Evolutionary conservation across 129 eudicot genomes (phyloP), one percentile per base, ranked within the genome.

Genomic region (Flaveria robusta): DNA sequence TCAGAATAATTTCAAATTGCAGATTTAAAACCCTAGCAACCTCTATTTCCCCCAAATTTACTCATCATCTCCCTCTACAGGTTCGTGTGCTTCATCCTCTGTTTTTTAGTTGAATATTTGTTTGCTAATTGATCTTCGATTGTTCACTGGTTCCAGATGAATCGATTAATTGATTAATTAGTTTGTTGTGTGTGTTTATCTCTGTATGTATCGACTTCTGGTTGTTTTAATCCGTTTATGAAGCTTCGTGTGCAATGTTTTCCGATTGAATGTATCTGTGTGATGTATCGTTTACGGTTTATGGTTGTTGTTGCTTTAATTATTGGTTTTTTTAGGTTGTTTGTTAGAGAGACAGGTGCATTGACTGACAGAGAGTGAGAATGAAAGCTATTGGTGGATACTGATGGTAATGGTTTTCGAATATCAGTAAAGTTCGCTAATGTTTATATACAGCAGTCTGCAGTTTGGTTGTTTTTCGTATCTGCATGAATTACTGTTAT

Each of bases 11-110:
- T 88, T 91, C 97, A 88, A 91, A 90, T 74, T 27, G 67, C 52
- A 29, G 54, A 77, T 73, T 37, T 74, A 80, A 88, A 90, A 88
- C 91, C 96, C 92, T 82, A 87, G 85, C 86, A 65, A 31, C 63
- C 84, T 72, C 75, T 79, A 72, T 29, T 73, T 73, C 77, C 79
- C 66, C 76, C 58, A 70, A 34, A 72, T 68, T 81, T 62, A 68
- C 39, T 70, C 70, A 65, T 47, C 71, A 63, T 66, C 81, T 68
- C 75, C 67, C 74, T 79, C 74, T 43, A n/a, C 77, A 72, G 83
- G 83, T 74, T 52, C 51, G 75, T 79, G 0, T n/a, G 8, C 75
- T 55, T 55, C 74, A 3, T 68, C 37, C 5, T 50, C 2, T 70
- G 31, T 34, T 9, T 15, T 16, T 70, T 27, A 26, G 15, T 60